Percentiles rank a stretch among this genome's conserved stretches.
Evolutionary conservation across 352 stramenopile genomes (phyloP).

Genomic region (Pythium coloratum): DNA sequence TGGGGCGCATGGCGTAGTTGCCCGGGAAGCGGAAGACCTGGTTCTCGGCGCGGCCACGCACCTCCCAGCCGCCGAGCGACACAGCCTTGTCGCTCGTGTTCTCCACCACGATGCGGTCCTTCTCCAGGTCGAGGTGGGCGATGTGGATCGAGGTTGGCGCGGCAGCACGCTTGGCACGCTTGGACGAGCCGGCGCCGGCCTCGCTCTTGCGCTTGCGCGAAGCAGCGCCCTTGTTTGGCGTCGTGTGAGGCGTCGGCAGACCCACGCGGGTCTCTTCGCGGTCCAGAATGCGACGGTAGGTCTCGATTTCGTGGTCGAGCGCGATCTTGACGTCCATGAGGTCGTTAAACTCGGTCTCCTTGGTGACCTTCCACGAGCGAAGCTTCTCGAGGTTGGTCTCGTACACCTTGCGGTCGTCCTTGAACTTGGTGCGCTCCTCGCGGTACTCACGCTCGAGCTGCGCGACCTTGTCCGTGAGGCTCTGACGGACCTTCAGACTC

Average conservation of each 20-base stretch:
- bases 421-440: slow-evolving; percentile 71
- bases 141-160: slow-evolving; percentile 56
- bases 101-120: slow-evolving; percentile 76
- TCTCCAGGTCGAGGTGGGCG: slow-evolving; percentile 62
- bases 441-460: slow-evolving; percentile 78
- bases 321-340: slow-evolving; percentile 88
- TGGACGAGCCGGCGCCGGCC: slow-evolving; percentile 25
- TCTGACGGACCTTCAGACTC: slow-evolving; percentile 68
- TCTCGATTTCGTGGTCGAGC: slow-evolving; percentile 73
- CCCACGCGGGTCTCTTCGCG: slow-evolving; percentile 73
- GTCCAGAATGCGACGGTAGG: slow-evolving; percentile 81
- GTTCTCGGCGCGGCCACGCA: slow-evolving; percentile 53
- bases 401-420: slow-evolving; percentile 76
- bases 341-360: slow-evolving; percentile 84
- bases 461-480: slow-evolving; percentile 78
- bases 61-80: slow-evolving; percentile 62
- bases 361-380: slow-evolving; percentile 64
- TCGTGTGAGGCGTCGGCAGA: slow-evolving; percentile 52
- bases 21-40: slow-evolving; percentile 73
- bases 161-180: slow-evolving; percentile 47
- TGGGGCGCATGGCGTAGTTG: slow-evolving; percentile 67
- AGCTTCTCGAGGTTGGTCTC: slow-evolving; percentile 70
- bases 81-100: slow-evolving; percentile 66
- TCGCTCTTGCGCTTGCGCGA: slow-evolving; percentile 73
- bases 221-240: slow-evolving; percentile 36